Conservation (phyloP, 2,329 filamentous ascomycete species). For the Botrytis byssoidea region DNA sequence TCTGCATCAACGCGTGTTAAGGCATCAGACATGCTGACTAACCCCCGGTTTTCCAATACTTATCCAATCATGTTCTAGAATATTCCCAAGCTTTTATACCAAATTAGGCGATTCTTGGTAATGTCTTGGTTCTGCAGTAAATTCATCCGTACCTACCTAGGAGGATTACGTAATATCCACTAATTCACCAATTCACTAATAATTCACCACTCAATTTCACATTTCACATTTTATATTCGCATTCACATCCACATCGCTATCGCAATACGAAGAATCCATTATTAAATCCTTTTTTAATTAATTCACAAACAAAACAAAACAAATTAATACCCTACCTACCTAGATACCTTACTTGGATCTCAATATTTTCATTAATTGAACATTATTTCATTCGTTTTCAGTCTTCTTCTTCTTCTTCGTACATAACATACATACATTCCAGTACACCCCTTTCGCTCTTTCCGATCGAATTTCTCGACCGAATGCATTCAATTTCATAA, state of each 20-base stretch:
- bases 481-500: constrained; percentile 7
- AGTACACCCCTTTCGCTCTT: constrained; percentile 2
- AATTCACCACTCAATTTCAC: not conserved
- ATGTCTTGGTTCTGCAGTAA: not conserved
- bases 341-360: not conserved
- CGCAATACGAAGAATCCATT: not conserved
- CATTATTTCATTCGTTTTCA: not conserved
- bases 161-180: not conserved
- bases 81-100: constrained; percentile 1
- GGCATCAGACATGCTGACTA: not conserved
- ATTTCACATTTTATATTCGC: not conserved
- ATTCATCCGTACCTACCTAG: not conserved
- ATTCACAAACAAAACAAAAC: not conserved
- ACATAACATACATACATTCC: not conserved
- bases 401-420: not conserved
- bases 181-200: not conserved
- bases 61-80: not conserved
- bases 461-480: not conserved
- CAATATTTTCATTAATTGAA: not conserved
- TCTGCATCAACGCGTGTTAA: not conserved
- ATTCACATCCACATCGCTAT: not conserved
- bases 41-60: no score
- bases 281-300: not conserved
- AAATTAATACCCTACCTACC: not conserved
- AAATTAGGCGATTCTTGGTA: not conserved